phyloP scores from a whole-genome alignment of 768 basidiomycete species.

The Leccinum uliginosum region DNA sequence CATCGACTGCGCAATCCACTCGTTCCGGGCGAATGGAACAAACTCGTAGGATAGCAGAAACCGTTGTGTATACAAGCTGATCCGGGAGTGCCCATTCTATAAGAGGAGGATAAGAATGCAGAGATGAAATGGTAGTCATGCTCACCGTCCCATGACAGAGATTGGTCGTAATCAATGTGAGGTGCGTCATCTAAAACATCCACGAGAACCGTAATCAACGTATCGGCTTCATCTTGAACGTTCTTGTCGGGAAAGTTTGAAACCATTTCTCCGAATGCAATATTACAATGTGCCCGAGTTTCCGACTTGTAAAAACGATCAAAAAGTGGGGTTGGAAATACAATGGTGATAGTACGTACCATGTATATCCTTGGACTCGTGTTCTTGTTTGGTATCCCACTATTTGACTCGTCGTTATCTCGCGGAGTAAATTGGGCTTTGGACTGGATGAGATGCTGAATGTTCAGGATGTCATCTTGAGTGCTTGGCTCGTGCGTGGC shows the following conservation, averaged over 20 bases:
- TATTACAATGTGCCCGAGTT: slow-evolving; percentile 71
- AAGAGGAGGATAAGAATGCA: background rate
- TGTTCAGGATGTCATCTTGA: slow-evolving; percentile 43
- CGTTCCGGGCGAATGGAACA: slow-evolving; percentile 51
- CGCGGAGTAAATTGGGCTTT: slow-evolving; percentile 47
- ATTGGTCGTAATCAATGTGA: slow-evolving; percentile 70
- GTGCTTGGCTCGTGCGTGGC: slow-evolving; percentile 51
- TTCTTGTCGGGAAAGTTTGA: slow-evolving; percentile 55
- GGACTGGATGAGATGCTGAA: slow-evolving; percentile 56
- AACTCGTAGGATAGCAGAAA: slow-evolving; percentile 69
- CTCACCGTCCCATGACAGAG: slow-evolving; percentile 77
- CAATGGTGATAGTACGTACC: slow-evolving; percentile 37
- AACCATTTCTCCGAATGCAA: slow-evolving; percentile 79
- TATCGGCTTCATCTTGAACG: slow-evolving; percentile 47
- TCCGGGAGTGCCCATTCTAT: slow-evolving; percentile 88
- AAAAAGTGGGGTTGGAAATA: background rate
- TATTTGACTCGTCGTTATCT: slow-evolving; percentile 8
- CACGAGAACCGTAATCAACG: slow-evolving; percentile 54
- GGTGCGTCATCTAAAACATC: slow-evolving; percentile 72
- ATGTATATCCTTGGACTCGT: slow-evolving; percentile 42
- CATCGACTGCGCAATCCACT: slow-evolving; percentile 45
- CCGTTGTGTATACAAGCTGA: slow-evolving; percentile 74
- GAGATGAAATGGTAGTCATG: background rate
- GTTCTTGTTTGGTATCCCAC: slow-evolving; percentile 20
- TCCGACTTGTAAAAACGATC: slow-evolving; percentile 45